Percentiles rank a stretch among this genome's conserved stretches.
These are phyloP conservation scores for Schoenoplectus tabernaemontani DNA, from an alignment of 202 grass and related monocot species.

Conservation along the genomic window DNA sequence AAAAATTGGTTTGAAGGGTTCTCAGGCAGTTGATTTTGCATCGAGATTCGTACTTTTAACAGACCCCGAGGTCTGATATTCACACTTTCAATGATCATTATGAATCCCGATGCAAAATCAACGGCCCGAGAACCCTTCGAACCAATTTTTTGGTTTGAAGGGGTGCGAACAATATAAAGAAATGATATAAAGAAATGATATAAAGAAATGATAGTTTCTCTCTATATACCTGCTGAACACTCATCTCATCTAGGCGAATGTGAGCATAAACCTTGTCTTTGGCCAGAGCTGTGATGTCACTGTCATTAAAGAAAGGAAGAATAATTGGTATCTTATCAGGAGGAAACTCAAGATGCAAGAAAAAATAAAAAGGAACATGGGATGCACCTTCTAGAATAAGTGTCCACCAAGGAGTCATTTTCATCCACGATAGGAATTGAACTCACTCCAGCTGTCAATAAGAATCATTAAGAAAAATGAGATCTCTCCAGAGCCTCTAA, in stretches of 20 bases:
- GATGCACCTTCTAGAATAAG: slow-evolving; percentile 90
- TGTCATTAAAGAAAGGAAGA: slow-evolving; percentile 30
- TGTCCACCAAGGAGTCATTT: slow-evolving; percentile 79
- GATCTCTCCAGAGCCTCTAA: slow-evolving; percentile 24
- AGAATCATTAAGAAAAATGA: slow-evolving; percentile 10
- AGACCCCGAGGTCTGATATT: no score
- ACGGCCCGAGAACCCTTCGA: no score
- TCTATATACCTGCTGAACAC: slow-evolving; percentile 65
- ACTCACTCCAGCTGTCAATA: slow-evolving; percentile 70
- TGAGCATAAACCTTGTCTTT: slow-evolving; percentile 93
- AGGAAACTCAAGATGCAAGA: not conserved
- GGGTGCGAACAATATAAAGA: not conserved
- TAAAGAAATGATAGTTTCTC: not conserved
- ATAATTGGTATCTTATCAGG: slow-evolving; percentile 9
- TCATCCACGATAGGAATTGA: slow-evolving; percentile 97
- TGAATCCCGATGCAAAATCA: no score
- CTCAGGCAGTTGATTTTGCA: no score
- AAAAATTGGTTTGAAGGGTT: no score
- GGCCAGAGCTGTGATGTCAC: slow-evolving; percentile 97
- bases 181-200: not conserved
- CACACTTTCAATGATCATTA: no score
- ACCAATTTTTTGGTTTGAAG: no score
- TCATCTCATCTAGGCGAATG: slow-evolving; percentile 87
- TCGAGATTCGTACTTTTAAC: no score
- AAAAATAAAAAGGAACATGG: not conserved